Evolutionary conservation across 306 rosid genomes (phyloP), one percentile per base, ranked within the genome.

Genomic region (Senna siamea): DNA sequence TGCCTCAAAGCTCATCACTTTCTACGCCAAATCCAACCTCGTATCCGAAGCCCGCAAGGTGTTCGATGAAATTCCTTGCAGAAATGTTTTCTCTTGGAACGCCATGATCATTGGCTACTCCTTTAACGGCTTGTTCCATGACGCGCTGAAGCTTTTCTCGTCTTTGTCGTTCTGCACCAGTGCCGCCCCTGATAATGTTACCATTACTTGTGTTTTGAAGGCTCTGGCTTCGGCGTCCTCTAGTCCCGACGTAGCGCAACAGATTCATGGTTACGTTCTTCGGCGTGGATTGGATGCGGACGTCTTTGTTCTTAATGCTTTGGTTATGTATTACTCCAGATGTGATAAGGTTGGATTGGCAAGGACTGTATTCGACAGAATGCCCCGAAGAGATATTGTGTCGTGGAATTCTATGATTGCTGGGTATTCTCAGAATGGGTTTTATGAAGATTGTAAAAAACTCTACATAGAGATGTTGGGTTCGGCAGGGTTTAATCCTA

Each of bases 401-500:
- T 87, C 97, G 1, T 94, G 97, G 97, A 94, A 90, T 84, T 80
- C 99, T 14, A 88, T 92, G 96, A 83, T 94, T 78, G 83, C 86
- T 6, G 97, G 89, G 74, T 94, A 87, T 78, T 92, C 99, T 32
- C 96, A 94, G 71, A 75, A 79, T 15, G 91, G 96, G 14, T 81
- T 73, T 30, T 94, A 77, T 48, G 82, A 78, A 19, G 89, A 92
- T 78, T 89, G 96, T 63, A 94, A 89, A 79, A 75, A 75, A 32
- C 62, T 92, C 51, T 92, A 81, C 46, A 65, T 74, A 81, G 84
- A 80, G 83, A 84, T 94, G 93, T 43, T 83, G 57, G 62, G 59
- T 28, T 73, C 37, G 18, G 58, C 14, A 9, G 81, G 81, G 54
- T 69, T 85, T 76, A 51, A 40, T 37, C 97, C 97, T 9, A 56